A percentile compares a stretch with the other conserved stretches of the same genome.
These are phyloP conservation scores for Meyerozyma carpophila DNA, from an alignment of 1,139 yeast species.

Conservation along the genomic window DNA sequence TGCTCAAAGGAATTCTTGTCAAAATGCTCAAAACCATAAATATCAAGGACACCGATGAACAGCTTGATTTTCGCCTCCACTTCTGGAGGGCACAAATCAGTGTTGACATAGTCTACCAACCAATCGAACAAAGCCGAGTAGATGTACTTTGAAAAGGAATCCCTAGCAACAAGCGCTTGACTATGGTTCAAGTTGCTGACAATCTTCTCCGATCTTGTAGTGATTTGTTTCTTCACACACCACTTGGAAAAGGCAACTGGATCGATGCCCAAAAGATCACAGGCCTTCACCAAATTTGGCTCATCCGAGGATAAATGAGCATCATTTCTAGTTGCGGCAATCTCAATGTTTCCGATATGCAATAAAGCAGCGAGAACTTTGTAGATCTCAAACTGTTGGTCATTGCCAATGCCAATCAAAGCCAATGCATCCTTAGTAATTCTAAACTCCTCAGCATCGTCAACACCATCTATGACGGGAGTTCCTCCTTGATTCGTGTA, in stretches of 20 bases:
- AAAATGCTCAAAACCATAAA: constrained; percentile 95
- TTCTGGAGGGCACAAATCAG: constrained; percentile 74
- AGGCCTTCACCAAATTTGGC: constrained; percentile 76
- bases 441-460: constrained; percentile 72
- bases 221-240: constrained; percentile 89
- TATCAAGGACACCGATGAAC: constrained; percentile 95
- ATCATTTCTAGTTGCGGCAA: constrained; percentile 80
- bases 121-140: constrained; percentile 93
- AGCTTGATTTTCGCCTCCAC: constrained; percentile 54
- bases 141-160: constrained; percentile 91
- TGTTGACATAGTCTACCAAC: constrained; percentile 81
- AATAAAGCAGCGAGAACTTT: constrained; percentile 81
- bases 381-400: constrained; percentile 66
- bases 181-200: constrained; percentile 75
- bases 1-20: constrained; percentile 93
- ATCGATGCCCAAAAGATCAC: constrained; percentile 81
- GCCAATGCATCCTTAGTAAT: constrained; percentile 71
- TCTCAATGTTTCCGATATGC: constrained; percentile 89
- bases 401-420: constrained; percentile 66
- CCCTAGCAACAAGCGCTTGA: constrained; percentile 90
- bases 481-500: constrained; percentile 91
- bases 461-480: constrained; percentile 67
- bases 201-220: constrained; percentile 89
- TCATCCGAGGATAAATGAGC: constrained; percentile 83
- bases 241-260: constrained; percentile 76